Percentiles rank a stretch among this genome's conserved stretches.
phyloP scores from a whole-genome alignment of 441 rosid species.

The Pelargonium fulgidum region DNA sequence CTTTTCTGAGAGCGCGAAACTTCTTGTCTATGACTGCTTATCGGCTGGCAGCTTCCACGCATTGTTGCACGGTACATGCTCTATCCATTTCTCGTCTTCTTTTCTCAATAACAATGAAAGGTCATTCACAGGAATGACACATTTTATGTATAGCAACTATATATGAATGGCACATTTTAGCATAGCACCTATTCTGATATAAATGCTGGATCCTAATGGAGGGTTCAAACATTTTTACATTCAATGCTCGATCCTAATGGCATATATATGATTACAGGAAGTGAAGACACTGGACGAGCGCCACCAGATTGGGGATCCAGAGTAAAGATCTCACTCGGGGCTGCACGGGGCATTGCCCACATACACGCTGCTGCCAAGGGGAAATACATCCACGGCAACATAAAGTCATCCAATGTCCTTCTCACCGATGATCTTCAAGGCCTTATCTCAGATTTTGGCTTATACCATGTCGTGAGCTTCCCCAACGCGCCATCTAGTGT shows the following conservation, averaged over 20 bases:
- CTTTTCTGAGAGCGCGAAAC: constrained; percentile 64
- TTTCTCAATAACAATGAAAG: background rate
- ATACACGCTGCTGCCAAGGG: constrained; percentile 41
- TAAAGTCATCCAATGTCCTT: constrained; percentile 60
- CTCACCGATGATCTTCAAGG: constrained; percentile 45
- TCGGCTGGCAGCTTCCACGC: constrained; percentile 52
- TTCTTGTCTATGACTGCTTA: constrained; percentile 55
- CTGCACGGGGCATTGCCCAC: constrained; percentile 44
- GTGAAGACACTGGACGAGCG: constrained; percentile 33
- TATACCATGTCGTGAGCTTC: constrained; percentile 45
- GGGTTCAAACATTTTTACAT: too few species aligned
- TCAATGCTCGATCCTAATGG: too few species aligned
- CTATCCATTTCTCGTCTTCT: constrained; percentile 7
- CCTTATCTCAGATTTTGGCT: constrained; percentile 55
- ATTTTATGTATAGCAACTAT: background rate
- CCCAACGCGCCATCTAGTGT: constrained; percentile 43
- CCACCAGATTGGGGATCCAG: constrained; percentile 49
- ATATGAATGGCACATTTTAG: background rate
- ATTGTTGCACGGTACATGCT: constrained; percentile 49
- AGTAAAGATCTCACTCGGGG: constrained; percentile 42
- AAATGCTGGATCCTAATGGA: too few species aligned
- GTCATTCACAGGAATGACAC: background rate
- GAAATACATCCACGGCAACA: constrained; percentile 59
- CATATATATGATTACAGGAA: constrained; percentile 33
- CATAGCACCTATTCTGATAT: too few species aligned